Percentiles rank a stretch among this genome's conserved stretches.
phyloP scores from a whole-genome alignment of 352 stramenopile species.

The Pythium rhizo-oryzae region DNA sequence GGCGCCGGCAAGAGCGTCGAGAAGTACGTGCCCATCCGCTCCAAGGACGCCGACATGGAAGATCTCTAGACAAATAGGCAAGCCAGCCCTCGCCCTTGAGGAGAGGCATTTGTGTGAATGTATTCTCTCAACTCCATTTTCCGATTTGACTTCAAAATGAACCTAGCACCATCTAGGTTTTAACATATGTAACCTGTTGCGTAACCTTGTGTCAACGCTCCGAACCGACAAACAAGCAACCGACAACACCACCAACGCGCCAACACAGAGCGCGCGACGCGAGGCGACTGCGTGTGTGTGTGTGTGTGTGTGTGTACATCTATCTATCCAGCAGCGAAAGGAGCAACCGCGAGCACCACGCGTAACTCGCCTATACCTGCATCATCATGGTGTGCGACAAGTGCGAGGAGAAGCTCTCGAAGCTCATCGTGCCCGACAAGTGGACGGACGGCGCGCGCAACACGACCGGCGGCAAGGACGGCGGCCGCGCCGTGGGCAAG shows the following conservation, averaged over 20 bases:
- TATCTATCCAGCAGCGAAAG: neutral
- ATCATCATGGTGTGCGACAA: constrained; percentile 68
- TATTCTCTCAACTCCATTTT: constrained; percentile 15
- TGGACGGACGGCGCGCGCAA: constrained; percentile 71
- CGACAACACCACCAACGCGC: too few species aligned
- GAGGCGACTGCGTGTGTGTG: too few species aligned
- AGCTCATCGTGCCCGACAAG: constrained; percentile 76
- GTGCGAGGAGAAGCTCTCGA: constrained; percentile 78
- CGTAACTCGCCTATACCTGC: neutral
- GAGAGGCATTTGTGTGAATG: constrained; percentile 9
- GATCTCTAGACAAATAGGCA: constrained; percentile 50
- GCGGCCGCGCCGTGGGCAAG: constrained; percentile 42
- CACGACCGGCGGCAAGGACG: constrained; percentile 55
- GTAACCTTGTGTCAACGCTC: neutral
- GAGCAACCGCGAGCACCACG: too few species aligned
- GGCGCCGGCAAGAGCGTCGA: constrained; percentile 75
- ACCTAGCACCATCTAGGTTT: neutral
- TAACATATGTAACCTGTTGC: neutral
- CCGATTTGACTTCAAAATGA: neutral
- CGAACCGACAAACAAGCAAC: too few species aligned
- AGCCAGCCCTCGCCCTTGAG: too few species aligned
- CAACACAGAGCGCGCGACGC: too few species aligned
- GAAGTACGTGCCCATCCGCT: constrained; percentile 64
- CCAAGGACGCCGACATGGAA: constrained; percentile 53
- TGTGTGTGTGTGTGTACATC: too few species aligned